Percentiles rank a stretch among this genome's conserved stretches.
These are phyloP conservation scores for Apiotrichum sp. DNA, from an alignment of 1,284 basidiomycete genomes.

Conservation along the genomic window DNA sequence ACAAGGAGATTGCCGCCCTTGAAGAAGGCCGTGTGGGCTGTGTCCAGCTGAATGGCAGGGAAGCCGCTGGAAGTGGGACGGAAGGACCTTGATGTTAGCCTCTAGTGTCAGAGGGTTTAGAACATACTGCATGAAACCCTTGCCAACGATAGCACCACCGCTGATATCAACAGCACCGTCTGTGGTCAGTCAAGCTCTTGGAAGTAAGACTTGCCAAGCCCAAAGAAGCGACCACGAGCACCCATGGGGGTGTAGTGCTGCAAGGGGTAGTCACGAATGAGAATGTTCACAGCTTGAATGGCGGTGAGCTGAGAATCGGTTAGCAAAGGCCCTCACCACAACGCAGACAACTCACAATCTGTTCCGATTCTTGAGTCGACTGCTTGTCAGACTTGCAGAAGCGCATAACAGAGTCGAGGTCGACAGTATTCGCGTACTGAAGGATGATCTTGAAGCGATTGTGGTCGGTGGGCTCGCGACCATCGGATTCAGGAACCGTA, in stretches of 20 bases:
- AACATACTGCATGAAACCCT: constrained; percentile 39
- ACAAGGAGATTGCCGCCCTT: constrained; percentile 34
- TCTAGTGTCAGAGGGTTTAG: too few species aligned
- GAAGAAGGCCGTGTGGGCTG: constrained; percentile 45
- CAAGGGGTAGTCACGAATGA: constrained; percentile 40
- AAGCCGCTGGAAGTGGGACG: constrained; percentile 28
- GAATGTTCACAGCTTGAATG: constrained; percentile 41
- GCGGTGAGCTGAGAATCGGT: constrained; percentile 20
- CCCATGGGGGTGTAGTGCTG: constrained; percentile 37
- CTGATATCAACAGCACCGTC: constrained; percentile 30
- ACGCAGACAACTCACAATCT: constrained; percentile 10
- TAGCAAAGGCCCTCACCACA: too few species aligned
- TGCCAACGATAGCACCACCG: constrained; percentile 38
- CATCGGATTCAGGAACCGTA: constrained; percentile 36
- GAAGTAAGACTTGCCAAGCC: constrained; percentile 8
- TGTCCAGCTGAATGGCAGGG: constrained; percentile 41
- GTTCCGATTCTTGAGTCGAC: constrained; percentile 26
- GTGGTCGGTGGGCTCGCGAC: constrained; percentile 28
- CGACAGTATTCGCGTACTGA: constrained; percentile 30
- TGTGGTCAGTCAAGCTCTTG: too few species aligned
- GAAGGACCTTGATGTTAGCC: constrained; percentile 20
- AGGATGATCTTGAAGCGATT: constrained; percentile 41
- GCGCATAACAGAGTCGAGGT: constrained; percentile 34
- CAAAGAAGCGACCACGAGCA: constrained; percentile 40
- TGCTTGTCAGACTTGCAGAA: constrained; percentile 38